phyloP scores from a whole-genome alignment of 2,329 filamentous ascomycete species.

The Mollisia scopiformis region DNA sequence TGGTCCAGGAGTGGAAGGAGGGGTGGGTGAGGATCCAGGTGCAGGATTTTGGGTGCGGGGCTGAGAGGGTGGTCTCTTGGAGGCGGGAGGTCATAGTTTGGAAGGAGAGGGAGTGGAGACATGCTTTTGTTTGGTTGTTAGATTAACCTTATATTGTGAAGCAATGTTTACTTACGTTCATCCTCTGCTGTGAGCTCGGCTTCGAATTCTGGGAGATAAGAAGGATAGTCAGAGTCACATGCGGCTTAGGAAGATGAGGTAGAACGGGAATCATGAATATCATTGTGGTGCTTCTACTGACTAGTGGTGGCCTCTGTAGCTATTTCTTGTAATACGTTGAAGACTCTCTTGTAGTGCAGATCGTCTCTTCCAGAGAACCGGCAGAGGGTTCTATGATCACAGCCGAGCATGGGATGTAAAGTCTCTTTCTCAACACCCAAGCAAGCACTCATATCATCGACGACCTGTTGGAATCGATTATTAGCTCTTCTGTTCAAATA shows the following conservation, averaged over 20 bases:
- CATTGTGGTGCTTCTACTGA: slow-evolving; percentile 1
- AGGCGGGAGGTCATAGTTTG: slow-evolving; percentile 5
- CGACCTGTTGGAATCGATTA: slow-evolving; percentile 4
- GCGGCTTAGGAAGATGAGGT: background rate
- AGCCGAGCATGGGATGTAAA: slow-evolving; percentile 6
- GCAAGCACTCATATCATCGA: slow-evolving; percentile 8
- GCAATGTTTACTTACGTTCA: slow-evolving; percentile 1
- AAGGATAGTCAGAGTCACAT: background rate
- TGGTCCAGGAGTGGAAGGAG: slow-evolving; percentile 31
- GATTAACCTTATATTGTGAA: no score
- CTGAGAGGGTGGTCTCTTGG: background rate
- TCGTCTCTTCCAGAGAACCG: slow-evolving; percentile 13
- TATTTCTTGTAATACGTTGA: background rate
- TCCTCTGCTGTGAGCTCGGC: slow-evolving; percentile 10
- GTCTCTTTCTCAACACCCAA: slow-evolving; percentile 7
- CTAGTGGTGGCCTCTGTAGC: slow-evolving; percentile 7
- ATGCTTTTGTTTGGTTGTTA: no score
- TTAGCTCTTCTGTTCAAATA: background rate
- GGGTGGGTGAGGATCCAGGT: slow-evolving; percentile 37
- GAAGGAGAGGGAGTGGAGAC: slow-evolving; percentile 15
- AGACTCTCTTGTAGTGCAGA: background rate
- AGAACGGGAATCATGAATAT: background rate
- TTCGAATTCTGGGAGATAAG: background rate
- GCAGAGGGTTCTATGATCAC: slow-evolving; percentile 22
- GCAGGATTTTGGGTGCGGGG: slow-evolving; percentile 35